phyloP scores from a whole-genome alignment of 2,329 filamentous ascomycete species.

The Colletotrichum eremochloae region DNA sequence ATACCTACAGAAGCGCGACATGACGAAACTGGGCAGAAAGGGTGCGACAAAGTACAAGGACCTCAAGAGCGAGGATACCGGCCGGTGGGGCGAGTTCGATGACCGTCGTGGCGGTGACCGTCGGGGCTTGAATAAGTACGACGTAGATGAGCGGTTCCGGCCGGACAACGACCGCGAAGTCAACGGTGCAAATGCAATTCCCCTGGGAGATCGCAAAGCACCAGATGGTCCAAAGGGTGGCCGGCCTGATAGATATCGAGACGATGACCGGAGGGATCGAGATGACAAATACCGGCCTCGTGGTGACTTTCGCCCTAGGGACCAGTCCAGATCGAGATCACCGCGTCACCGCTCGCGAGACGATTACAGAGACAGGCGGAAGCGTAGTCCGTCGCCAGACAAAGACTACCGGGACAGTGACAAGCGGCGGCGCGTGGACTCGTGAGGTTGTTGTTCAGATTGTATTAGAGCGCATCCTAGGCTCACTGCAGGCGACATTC shows the following conservation, averaged over 20 bases:
- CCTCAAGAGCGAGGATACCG: slow-evolving; percentile 90
- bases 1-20: slow-evolving; percentile 92
- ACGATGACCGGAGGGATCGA: slow-evolving; percentile 47
- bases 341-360: slow-evolving; percentile 60
- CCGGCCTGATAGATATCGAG: slow-evolving; percentile 47
- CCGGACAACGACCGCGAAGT: slow-evolving; percentile 67
- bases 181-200: slow-evolving; percentile 78
- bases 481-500: slow-evolving; percentile 29
- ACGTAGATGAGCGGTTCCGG: slow-evolving; percentile 75
- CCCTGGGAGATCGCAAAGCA: slow-evolving; percentile 72
- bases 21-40: slow-evolving; percentile 94
- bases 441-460: slow-evolving; percentile 31
- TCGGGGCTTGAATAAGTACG: slow-evolving; percentile 54
- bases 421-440: slow-evolving; percentile 70
- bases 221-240: slow-evolving; percentile 47
- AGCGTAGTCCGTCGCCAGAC: slow-evolving; percentile 70
- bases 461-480: slow-evolving; percentile 34
- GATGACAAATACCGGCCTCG: slow-evolving; percentile 50
- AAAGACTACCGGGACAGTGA: slow-evolving; percentile 68
- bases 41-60: slow-evolving; percentile 92
- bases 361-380: slow-evolving; percentile 64
- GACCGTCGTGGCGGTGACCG: slow-evolving; percentile 57
- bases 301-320: slow-evolving; percentile 51
- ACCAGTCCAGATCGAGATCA: slow-evolving; percentile 66
- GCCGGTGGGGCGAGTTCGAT: slow-evolving; percentile 80